A percentile compares a stretch with the other conserved stretches of the same genome.
Conservation (phyloP, 2,329 filamentous ascomycete species). For the Cordyceps farinosa region DNA sequence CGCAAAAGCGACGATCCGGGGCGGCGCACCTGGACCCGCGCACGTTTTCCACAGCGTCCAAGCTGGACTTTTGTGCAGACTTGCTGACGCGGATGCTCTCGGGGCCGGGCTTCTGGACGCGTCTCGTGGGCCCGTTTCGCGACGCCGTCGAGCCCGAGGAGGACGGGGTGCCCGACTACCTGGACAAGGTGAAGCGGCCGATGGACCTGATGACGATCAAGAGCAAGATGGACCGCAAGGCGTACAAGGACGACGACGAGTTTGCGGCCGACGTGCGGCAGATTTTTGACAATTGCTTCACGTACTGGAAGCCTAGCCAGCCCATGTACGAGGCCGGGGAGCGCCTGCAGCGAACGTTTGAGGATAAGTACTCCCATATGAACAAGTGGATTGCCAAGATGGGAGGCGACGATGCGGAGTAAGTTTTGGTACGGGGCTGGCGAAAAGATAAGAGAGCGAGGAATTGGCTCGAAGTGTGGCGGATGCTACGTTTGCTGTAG, state of each 20-base stretch:
- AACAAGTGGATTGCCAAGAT: constrained; percentile 58
- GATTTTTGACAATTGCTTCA: constrained; percentile 62
- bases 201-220: constrained; percentile 63
- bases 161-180: constrained; percentile 59
- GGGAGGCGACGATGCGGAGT: constrained; percentile 33
- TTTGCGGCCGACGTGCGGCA: constrained; percentile 57
- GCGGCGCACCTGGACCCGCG: constrained; percentile 33
- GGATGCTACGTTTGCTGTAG: background rate
- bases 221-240: constrained; percentile 52
- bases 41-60: constrained; percentile 38
- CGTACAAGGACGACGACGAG: constrained; percentile 50
- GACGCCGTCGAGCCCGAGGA: constrained; percentile 55
- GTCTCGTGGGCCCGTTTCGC: constrained; percentile 60
- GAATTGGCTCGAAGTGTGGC: background rate
- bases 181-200: constrained; percentile 56
- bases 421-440: background rate
- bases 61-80: constrained; percentile 57
- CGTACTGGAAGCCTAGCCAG: constrained; percentile 57
- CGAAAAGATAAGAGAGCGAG: background rate
- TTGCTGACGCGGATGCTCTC: constrained; percentile 58
- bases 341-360: constrained; percentile 55
- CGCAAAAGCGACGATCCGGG: constrained; percentile 36
- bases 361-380: constrained; percentile 58
- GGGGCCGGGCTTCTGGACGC: constrained; percentile 63
- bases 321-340: constrained; percentile 54